Percentiles rank a stretch among this genome's conserved stretches.
phyloP scores from a whole-genome alignment of 768 basidiomycete genomes.

The Trametes meyenii region DNA sequence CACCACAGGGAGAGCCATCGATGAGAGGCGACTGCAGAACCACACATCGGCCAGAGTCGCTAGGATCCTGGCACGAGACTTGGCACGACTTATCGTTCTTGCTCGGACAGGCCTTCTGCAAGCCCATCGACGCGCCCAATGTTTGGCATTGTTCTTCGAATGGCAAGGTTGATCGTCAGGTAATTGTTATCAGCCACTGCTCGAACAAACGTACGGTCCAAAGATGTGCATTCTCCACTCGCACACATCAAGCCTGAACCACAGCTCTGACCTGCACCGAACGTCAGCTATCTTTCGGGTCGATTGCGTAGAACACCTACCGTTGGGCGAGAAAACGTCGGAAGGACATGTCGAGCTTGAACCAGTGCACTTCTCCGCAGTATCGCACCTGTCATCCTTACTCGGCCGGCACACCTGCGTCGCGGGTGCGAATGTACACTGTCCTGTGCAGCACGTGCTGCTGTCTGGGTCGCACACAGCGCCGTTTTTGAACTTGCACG shows the following conservation, averaged over 20 bases:
- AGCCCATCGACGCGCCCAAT: conserved; percentile 71
- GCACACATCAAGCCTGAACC: conserved; percentile 72
- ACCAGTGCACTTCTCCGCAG: conserved; percentile 74
- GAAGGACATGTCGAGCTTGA: conserved; percentile 71
- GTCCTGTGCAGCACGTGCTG: conserved; percentile 70
- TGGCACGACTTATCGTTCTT: conserved; percentile 68
- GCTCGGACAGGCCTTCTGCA: conserved; percentile 67
- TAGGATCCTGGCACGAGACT: conserved; percentile 81
- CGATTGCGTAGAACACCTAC: conserved; percentile 36
- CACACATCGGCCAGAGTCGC: conserved; percentile 59
- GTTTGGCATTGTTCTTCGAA: conserved; percentile 75
- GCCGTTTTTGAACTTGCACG: conserved; percentile 72
- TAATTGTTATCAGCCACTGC: background rate
- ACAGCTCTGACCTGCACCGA: conserved; percentile 59
- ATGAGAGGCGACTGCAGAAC: conserved; percentile 70
- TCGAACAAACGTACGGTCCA: conserved; percentile 51
- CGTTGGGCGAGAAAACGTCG: conserved; percentile 64
- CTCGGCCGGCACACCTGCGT: conserved; percentile 73
- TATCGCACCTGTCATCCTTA: conserved; percentile 69
- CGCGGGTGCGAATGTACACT: conserved; percentile 70
- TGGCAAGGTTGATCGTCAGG: background rate
- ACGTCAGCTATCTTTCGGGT: no score
- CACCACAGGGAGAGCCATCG: conserved; percentile 85
- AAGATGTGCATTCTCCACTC: conserved; percentile 76
- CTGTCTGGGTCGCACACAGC: conserved; percentile 82